phyloP scores from a whole-genome alignment of 176 grass and related monocot genomes.

The Phoenix dactylifera region DNA sequence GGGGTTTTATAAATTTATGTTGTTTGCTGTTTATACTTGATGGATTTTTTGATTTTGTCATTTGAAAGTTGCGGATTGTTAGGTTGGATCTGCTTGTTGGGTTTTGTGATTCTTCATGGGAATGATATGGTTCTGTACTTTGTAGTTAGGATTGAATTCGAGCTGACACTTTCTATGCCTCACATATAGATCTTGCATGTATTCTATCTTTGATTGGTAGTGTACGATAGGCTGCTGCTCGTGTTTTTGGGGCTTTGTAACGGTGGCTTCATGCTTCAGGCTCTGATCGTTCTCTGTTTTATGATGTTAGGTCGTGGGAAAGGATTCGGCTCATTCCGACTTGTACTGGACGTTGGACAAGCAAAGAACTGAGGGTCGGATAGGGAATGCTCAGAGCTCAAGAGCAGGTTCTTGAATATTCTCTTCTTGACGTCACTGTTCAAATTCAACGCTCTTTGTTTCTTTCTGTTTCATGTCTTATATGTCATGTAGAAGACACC shows the following conservation, averaged over 20 bases:
- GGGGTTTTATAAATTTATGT: too few species aligned
- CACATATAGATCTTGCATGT: too few species aligned
- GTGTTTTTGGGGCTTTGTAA: background rate
- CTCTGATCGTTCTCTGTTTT: background rate
- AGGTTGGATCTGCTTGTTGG: too few species aligned
- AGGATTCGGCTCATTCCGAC: conserved; percentile 16
- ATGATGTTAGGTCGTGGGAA: conserved; percentile 17
- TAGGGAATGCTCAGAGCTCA: conserved; percentile 16
- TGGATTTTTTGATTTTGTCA: too few species aligned
- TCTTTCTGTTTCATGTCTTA: background rate
- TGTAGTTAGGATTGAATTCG: too few species aligned
- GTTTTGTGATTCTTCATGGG: too few species aligned
- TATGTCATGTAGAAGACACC: too few species aligned
- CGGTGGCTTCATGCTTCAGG: background rate
- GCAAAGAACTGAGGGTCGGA: conserved; percentile 20
- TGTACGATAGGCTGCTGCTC: background rate
- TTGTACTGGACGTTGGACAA: conserved; percentile 18
- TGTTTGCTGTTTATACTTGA: too few species aligned
- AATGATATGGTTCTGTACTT: too few species aligned
- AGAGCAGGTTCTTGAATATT: conserved; percentile 3
- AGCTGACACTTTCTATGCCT: too few species aligned
- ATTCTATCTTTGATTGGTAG: too few species aligned
- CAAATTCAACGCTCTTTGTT: background rate
- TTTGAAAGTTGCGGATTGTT: too few species aligned
- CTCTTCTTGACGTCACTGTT: background rate